phyloP scores from a whole-genome alignment of 805 yeast genomes.

The Kockiozyma suomiensis region DNA sequence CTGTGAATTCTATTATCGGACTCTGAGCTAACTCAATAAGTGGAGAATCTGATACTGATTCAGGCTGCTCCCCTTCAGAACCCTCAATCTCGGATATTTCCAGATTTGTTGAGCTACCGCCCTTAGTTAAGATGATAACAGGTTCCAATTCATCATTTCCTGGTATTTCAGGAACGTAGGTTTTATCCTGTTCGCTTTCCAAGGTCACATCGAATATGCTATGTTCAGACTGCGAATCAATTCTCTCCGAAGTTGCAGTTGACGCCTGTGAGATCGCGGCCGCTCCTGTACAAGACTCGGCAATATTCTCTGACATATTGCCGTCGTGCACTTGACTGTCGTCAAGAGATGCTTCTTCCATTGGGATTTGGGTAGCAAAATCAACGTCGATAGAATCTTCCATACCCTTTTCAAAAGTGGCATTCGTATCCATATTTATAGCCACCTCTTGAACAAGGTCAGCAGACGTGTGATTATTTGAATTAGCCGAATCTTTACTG shows the following conservation, averaged over 20 bases:
- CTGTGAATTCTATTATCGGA: not conserved
- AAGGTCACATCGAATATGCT: constrained; percentile 16
- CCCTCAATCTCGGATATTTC: constrained; percentile 8
- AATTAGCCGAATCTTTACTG: no score
- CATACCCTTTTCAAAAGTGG: no score
- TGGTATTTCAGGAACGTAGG: constrained; percentile 12
- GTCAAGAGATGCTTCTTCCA: not conserved
- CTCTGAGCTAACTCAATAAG: constrained; percentile 5
- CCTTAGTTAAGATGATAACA: not conserved
- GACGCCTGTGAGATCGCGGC: not conserved
- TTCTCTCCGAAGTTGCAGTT: not conserved
- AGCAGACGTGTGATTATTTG: no score
- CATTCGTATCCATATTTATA: not conserved
- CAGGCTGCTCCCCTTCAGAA: not conserved
- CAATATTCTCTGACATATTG: not conserved
- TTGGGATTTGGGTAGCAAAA: not conserved
- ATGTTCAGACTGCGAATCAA: not conserved
- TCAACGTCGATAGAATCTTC: not conserved
- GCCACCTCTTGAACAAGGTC: no score
- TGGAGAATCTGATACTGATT: constrained; percentile 2
- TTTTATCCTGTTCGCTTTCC: constrained; percentile 11
- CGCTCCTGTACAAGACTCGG: not conserved
- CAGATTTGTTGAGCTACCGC: not conserved
- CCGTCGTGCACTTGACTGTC: no score
- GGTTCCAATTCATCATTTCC: constrained; percentile 19